A percentile compares a stretch with the other conserved stretches of the same genome.
These are phyloP conservation scores for Rhodotorula babjevae DNA, from an alignment of 768 basidiomycete genomes.

Conservation along the genomic window DNA sequence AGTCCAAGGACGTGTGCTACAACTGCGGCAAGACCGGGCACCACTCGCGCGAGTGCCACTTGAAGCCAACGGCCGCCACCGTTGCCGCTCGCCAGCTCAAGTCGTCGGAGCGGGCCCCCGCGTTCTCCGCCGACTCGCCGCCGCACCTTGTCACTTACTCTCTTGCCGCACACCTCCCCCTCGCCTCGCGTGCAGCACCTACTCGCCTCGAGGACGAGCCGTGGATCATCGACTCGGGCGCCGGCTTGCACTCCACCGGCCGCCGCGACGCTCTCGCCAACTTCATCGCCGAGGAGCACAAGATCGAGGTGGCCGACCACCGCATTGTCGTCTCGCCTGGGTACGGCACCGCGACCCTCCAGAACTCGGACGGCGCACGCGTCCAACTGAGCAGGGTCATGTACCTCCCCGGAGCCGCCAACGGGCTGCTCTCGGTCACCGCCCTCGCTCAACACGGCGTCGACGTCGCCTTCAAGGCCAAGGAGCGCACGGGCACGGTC, in stretches of 20 bases:
- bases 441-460: background rate
- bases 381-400: background rate
- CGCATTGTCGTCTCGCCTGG: background rate
- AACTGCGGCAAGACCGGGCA: background rate
- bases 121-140: too few species aligned
- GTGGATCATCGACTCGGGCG: constrained; percentile 9
- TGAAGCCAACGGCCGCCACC: background rate
- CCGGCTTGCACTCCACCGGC: constrained; percentile 2
- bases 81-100: background rate
- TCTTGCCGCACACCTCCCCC: background rate
- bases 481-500: background rate
- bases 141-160: background rate
- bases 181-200: too few species aligned
- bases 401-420: constrained; percentile 6
- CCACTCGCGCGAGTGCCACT: background rate
- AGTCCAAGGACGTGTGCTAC: background rate
- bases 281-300: background rate
- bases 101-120: too few species aligned
- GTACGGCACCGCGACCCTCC: background rate
- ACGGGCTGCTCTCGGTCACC: constrained; percentile 2
- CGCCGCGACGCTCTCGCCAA: background rate
- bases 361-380: background rate
- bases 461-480: background rate
- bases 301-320: background rate
- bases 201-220: constrained; percentile 1